Evolutionary conservation across 2,329 filamentous ascomycete genomes (phyloP).

Genomic region (Bipolaris sorokiniana): DNA sequence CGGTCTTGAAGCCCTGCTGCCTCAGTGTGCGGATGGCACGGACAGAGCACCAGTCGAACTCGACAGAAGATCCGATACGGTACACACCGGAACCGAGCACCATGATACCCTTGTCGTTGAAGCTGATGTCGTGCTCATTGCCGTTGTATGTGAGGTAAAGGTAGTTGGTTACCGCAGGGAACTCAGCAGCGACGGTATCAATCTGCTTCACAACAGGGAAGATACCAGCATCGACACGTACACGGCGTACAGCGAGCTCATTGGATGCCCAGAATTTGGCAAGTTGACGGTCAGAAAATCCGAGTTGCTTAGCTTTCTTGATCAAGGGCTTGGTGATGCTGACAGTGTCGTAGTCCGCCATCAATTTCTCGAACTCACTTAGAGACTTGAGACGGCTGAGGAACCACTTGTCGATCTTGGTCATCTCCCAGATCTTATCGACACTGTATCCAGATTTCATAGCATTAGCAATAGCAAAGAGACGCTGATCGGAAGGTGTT

Average conservation of each 20-base stretch:
- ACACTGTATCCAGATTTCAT: conserved; percentile 94
- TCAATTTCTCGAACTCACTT: conserved; percentile 83
- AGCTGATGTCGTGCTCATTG: conserved; percentile 79
- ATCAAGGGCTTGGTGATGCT: conserved; percentile 69
- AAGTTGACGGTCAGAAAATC: conserved; percentile 92
- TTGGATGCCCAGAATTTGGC: conserved; percentile 95
- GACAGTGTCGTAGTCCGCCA: conserved; percentile 73
- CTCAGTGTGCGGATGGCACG: conserved; percentile 89
- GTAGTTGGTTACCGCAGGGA: conserved; percentile 94
- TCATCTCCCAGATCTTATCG: conserved; percentile 97
- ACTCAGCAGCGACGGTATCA: conserved; percentile 96
- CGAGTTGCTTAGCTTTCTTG: conserved; percentile 86
- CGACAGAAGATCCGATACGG: conserved; percentile 94
- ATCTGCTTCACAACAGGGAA: conserved; percentile 95
- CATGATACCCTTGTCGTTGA: conserved; percentile 93
- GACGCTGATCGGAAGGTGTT: conserved; percentile 94
- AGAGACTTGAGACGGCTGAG: conserved; percentile 87
- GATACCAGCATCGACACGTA: conserved; percentile 85
- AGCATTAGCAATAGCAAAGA: conserved; percentile 97
- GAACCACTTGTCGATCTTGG: conserved; percentile 99
- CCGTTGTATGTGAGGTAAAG: conserved; percentile 96
- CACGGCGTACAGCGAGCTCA: conserved; percentile 83
- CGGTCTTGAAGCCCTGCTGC: conserved; percentile 83
- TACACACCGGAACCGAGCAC: conserved; percentile 96
- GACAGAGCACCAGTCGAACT: conserved; percentile 99